Evolutionary conservation across 2,329 filamentous ascomycete species (phyloP).

Genomic region (Exophiala calicioides): DNA sequence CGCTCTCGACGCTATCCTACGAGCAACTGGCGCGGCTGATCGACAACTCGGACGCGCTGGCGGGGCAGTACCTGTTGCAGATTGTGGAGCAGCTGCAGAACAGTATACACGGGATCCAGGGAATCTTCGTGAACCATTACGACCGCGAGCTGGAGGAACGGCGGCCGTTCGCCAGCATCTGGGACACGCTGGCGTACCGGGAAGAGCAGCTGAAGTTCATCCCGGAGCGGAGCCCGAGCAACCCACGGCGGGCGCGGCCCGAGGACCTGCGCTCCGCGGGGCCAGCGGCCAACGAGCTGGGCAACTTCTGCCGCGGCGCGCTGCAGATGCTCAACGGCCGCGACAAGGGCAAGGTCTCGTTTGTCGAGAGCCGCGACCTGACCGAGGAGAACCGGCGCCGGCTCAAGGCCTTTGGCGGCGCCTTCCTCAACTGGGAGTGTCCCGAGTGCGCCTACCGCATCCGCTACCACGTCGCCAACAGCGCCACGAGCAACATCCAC

Average conservation of each 20-base stretch:
- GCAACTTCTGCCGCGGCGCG: constrained; percentile 31
- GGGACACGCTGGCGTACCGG: constrained; percentile 25
- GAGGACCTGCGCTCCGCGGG: constrained; percentile 25
- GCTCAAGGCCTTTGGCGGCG: constrained; percentile 25
- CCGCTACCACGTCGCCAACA: constrained; percentile 28
- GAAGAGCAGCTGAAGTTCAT: constrained; percentile 24
- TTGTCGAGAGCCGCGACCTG: constrained; percentile 25
- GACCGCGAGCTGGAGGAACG: constrained; percentile 27
- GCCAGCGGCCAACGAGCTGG: constrained; percentile 17
- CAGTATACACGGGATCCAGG: constrained; percentile 27
- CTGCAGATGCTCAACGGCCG: constrained; percentile 28
- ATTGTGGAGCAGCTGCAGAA: constrained; percentile 28
- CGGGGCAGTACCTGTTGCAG: constrained; percentile 21
- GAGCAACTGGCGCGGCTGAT: constrained; percentile 26
- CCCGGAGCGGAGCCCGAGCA: constrained; percentile 17
- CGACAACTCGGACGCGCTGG: constrained; percentile 24
- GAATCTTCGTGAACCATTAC: constrained; percentile 30
- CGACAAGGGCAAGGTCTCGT: constrained; percentile 27
- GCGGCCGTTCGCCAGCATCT: constrained; percentile 26
- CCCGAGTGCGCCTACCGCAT: constrained; percentile 29
- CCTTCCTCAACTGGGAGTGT: constrained; percentile 31
- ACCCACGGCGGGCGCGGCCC: constrained; percentile 19
- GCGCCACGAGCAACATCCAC: constrained; percentile 26
- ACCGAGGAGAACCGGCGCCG: constrained; percentile 19
- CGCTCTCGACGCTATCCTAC: constrained; percentile 21